Percentiles rank a stretch among this genome's conserved stretches.
Evolutionary conservation across 2,329 filamentous ascomycete genomes (phyloP).

Genomic region (Massarina eburnea): DNA sequence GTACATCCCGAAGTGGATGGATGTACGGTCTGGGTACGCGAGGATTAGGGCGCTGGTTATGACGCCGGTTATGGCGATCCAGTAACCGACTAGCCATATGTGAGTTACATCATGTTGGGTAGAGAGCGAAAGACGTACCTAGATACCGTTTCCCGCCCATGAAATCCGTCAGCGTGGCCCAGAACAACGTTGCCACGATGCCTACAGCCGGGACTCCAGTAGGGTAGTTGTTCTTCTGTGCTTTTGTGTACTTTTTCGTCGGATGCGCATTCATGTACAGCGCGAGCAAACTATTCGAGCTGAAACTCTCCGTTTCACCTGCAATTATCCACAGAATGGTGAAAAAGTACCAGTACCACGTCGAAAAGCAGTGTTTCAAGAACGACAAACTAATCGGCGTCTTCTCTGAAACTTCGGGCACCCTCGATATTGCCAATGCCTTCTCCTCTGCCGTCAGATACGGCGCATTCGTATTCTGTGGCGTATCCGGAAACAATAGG

Average conservation of each 20-base stretch:
- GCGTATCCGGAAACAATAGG: constrained; percentile 48
- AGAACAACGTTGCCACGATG: constrained; percentile 63
- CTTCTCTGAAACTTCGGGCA: constrained; percentile 46
- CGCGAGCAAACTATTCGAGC: constrained; percentile 60
- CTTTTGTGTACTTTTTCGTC: constrained; percentile 48
- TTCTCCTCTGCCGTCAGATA: constrained; percentile 46
- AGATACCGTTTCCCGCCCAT: constrained; percentile 65
- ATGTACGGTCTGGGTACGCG: constrained; percentile 52
- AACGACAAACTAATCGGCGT: constrained; percentile 55
- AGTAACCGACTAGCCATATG: constrained; percentile 46
- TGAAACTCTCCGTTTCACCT: constrained; percentile 71
- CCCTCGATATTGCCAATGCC: constrained; percentile 47
- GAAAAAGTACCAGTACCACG: constrained; percentile 69
- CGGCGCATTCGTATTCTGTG: constrained; percentile 46
- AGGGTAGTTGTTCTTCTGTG: constrained; percentile 57
- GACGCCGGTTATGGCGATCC: constrained; percentile 66
- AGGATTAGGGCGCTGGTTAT: constrained; percentile 65
- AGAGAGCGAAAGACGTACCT: constrained; percentile 27
- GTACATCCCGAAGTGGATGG: constrained; percentile 64
- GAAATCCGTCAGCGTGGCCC: constrained; percentile 69
- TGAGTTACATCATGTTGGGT: constrained; percentile 4
- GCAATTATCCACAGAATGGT: constrained; percentile 69
- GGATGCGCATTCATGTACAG: constrained; percentile 55
- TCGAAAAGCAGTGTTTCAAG: constrained; percentile 57
- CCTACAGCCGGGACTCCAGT: constrained; percentile 57